Evolutionary conservation across 176 grass and related monocot species (phyloP).

Genomic region (Zea luxurians): DNA sequence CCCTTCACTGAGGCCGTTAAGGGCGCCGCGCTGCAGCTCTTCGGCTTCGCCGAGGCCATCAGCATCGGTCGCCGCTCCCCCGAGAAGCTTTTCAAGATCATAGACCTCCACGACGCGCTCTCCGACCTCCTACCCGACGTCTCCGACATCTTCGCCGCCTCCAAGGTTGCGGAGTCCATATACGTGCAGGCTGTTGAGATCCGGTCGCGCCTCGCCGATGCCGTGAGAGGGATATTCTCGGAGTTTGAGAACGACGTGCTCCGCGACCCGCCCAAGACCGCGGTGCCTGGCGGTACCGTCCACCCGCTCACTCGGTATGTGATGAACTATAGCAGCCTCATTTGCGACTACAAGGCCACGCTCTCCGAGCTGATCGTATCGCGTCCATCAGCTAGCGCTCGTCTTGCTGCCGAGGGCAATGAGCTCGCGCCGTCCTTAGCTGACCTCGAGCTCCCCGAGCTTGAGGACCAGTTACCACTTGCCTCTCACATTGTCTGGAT

Average conservation of each 20-base stretch:
- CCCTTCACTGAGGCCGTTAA: slow-evolving; percentile 83
- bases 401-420: slow-evolving; percentile 55
- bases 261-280: slow-evolving; percentile 64
- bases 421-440: slow-evolving; percentile 43
- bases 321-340: slow-evolving; percentile 91
- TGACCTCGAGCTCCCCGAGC: slow-evolving; percentile 68
- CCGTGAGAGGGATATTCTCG: slow-evolving; percentile 85
- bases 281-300: slow-evolving; percentile 81
- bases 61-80: slow-evolving; percentile 88
- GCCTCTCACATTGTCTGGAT: slow-evolving; percentile 84
- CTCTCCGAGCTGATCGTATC: slow-evolving; percentile 73
- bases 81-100: slow-evolving; percentile 96
- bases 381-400: slow-evolving; percentile 57
- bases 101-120: slow-evolving; percentile 87
- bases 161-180: slow-evolving; percentile 76
- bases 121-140: slow-evolving; percentile 86
- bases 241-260: slow-evolving; percentile 98
- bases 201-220: slow-evolving; percentile 76
- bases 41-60: slow-evolving; percentile 94
- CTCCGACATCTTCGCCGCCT: slow-evolving; percentile 64
- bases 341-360: slow-evolving; percentile 80
- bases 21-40: slow-evolving; percentile 81
- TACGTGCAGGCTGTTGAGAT: slow-evolving; percentile 82
- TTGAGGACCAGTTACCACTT: slow-evolving; percentile 64
- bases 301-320: slow-evolving; percentile 94